phyloP scores from a whole-genome alignment of 257 asterid genomes.

The Galeopsis tetrahit region DNA sequence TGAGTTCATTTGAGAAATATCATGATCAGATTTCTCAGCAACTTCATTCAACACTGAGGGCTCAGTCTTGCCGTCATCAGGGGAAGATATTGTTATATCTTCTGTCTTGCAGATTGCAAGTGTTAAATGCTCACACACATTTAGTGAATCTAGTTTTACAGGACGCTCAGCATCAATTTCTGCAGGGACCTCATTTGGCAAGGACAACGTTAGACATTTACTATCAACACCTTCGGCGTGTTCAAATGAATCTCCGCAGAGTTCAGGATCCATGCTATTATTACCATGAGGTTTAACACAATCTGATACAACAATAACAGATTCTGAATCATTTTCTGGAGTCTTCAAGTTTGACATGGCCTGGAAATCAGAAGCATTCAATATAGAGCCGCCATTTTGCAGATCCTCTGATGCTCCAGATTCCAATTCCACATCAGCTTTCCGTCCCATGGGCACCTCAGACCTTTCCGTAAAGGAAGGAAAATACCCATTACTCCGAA shows the following conservation, averaged over 20 bases:
- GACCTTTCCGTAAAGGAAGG: conserved; percentile 41
- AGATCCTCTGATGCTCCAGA: conserved; percentile 37
- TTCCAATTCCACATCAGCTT: conserved; percentile 41
- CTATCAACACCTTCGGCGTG: conserved; percentile 41
- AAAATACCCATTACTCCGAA: conserved; percentile 42
- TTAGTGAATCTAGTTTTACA: conserved; percentile 38
- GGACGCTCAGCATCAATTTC: conserved; percentile 35
- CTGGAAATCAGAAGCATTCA: conserved; percentile 44
- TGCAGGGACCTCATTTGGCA: conserved; percentile 37
- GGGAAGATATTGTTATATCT: conserved; percentile 28
- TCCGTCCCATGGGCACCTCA: conserved; percentile 44
- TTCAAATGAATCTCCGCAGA: conserved; percentile 38
- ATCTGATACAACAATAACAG: conserved; percentile 39
- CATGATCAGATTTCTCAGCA: conserved; percentile 46
- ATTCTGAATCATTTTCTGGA: conserved; percentile 34
- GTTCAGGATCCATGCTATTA: conserved; percentile 39
- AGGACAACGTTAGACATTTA: conserved; percentile 34
- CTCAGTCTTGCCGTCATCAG: conserved; percentile 45
- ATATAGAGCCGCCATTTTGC: conserved; percentile 39
- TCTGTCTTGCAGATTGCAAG: conserved; percentile 35
- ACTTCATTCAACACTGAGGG: conserved; percentile 40
- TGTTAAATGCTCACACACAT: conserved; percentile 37
- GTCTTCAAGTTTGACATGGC: conserved; percentile 33
- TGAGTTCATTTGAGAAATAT: conserved; percentile 36
- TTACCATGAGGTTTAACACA: conserved; percentile 33